Conservation (phyloP, 208 protist species). For the Crithidia thermophila region DNA sequence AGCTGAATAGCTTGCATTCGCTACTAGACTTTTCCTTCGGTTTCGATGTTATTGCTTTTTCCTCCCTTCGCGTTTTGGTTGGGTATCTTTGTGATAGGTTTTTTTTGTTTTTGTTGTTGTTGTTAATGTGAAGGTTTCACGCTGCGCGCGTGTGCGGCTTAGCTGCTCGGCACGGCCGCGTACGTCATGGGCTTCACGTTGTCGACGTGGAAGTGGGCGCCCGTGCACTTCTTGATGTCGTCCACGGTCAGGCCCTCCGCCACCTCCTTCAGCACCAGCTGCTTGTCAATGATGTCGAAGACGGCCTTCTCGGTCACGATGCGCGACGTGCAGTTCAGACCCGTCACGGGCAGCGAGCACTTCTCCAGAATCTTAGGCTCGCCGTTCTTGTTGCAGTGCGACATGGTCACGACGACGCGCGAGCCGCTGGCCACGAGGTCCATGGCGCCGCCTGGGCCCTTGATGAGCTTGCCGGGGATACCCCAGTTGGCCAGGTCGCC, state of each 20-base stretch:
- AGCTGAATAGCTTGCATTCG: no score
- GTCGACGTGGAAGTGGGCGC: conserved; percentile 55
- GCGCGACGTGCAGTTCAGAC: conserved; percentile 84
- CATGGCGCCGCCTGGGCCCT: conserved; percentile 98
- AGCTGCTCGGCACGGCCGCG: conserved; percentile 30
- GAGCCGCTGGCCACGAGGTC: conserved; percentile 94
- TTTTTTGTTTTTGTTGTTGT: conserved; percentile 6
- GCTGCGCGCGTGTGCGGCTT: no score
- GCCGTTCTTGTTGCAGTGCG: conserved; percentile 96
- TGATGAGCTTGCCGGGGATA: conserved; percentile 98
- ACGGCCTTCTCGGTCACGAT: conserved; percentile 98
- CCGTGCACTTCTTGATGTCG: conserved; percentile 87
- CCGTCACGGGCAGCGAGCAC: conserved; percentile 95
- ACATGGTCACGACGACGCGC: conserved; percentile 97
- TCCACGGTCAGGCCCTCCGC: conserved; percentile 93
- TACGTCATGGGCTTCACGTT: conserved; percentile 84
- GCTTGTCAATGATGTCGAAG: conserved; percentile 93
- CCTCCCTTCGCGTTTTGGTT: background rate
- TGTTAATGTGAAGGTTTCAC: no score
- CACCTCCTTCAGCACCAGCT: conserved; percentile 93
- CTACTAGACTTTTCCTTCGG: no score
- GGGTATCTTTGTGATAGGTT: conserved; percentile 2
- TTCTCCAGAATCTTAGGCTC: conserved; percentile 93
- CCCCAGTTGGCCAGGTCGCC: conserved; percentile 98
- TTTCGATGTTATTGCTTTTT: no score